Conservation (phyloP, 2,329 filamentous ascomycete genomes). For the Ophiostoma piceae region DNA sequence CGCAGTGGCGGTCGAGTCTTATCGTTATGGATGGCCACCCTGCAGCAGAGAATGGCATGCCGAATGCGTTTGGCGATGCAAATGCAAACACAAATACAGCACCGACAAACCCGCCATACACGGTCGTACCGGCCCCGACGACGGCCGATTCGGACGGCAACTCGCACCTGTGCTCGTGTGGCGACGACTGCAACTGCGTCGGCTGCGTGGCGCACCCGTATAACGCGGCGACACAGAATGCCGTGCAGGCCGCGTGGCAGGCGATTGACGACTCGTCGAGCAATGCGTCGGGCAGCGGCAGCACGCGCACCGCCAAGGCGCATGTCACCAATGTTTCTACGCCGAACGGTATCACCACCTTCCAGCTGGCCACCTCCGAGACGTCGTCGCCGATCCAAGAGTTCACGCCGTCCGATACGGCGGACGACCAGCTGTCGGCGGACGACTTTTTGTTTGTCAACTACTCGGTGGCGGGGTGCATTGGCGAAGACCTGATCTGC, state of each 20-base stretch:
- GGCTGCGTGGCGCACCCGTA: conserved; percentile 29
- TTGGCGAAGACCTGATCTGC: conserved; percentile 38
- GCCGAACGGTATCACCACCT: not conserved
- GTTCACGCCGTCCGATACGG: conserved; percentile 44
- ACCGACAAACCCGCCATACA: not conserved
- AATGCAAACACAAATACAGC: not conserved
- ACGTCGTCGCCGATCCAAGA: conserved; percentile 33
- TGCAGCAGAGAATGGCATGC: conserved; percentile 2
- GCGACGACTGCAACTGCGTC: conserved; percentile 29
- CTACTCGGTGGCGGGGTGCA: conserved; percentile 29
- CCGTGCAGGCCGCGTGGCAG: conserved; percentile 27
- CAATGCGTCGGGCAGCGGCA: not conserved
- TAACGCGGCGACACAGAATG: conserved; percentile 28
- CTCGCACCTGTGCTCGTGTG: conserved; percentile 29
- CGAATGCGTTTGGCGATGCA: not conserved
- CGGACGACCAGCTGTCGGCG: conserved; percentile 47
- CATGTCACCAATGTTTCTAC: not conserved
- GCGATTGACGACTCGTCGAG: conserved; percentile 24
- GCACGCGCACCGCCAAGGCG: not conserved
- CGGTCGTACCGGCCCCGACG: not conserved
- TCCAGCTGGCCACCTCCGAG: conserved; percentile 4
- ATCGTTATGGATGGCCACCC: conserved; percentile 14
- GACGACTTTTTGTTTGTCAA: conserved; percentile 56
- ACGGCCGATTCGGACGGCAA: conserved; percentile 13
- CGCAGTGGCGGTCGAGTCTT: conserved; percentile 27